phyloP scores from a whole-genome alignment of 2,329 filamentous ascomycete species.

The Fusarium continuum region DNA sequence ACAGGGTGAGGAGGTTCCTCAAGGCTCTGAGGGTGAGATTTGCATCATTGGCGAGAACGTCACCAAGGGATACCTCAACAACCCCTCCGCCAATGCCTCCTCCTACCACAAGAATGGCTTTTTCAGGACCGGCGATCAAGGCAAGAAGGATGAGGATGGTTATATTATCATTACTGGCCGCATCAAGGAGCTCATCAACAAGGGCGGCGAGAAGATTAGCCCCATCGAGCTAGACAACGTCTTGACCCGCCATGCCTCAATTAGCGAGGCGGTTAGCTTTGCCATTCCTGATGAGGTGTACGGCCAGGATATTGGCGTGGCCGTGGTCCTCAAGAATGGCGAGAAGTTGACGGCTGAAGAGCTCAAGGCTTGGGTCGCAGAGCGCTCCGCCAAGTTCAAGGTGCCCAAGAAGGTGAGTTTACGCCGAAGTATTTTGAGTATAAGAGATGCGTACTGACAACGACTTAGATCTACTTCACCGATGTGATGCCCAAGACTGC shows the following conservation, averaged over 20 bases:
- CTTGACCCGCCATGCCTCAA: constrained; percentile 74
- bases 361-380: constrained; percentile 73
- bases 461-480: constrained; percentile 77
- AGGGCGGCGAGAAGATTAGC: constrained; percentile 89
- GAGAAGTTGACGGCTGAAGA: constrained; percentile 65
- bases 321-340: constrained; percentile 76
- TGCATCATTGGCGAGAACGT: constrained; percentile 85
- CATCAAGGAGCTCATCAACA: constrained; percentile 93
- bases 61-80: constrained; percentile 87
- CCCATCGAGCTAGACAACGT: constrained; percentile 90
- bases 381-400: constrained; percentile 83
- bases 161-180: constrained; percentile 89
- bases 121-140: constrained; percentile 90
- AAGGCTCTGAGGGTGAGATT: constrained; percentile 80
- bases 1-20: constrained; percentile 71
- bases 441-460: background rate
- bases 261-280: constrained; percentile 84
- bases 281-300: constrained; percentile 84
- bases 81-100: constrained; percentile 76
- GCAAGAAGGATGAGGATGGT: constrained; percentile 80
- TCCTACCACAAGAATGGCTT: constrained; percentile 80
- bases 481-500: constrained; percentile 89
- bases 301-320: constrained; percentile 82
- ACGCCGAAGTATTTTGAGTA: background rate
- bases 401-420: constrained; percentile 77